Conservation (phyloP, 345 rosid species). For the Alliaria petiolata region DNA sequence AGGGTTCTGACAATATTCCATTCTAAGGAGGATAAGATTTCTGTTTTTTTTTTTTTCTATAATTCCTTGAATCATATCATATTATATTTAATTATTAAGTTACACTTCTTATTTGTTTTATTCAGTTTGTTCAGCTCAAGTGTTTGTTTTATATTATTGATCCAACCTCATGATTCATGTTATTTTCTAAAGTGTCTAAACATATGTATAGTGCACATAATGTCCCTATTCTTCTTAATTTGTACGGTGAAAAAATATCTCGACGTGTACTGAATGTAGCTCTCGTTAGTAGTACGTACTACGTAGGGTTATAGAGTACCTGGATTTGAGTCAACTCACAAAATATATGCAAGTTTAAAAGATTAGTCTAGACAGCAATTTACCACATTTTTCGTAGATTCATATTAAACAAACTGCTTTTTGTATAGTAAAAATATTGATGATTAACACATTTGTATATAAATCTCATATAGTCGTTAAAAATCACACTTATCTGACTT, state of each 20-base stretch:
- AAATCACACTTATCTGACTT: background rate
- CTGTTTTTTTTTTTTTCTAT: background rate
- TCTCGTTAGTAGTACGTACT: background rate
- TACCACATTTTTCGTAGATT: background rate
- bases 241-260: background rate
- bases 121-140: background rate
- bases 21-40: conserved; percentile 23
- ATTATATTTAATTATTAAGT: background rate
- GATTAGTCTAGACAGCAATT: background rate
- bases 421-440: background rate
- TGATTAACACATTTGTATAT: background rate
- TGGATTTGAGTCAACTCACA: background rate
- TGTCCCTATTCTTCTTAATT: background rate
- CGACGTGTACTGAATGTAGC: background rate
- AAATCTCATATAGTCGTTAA: background rate
- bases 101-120: background rate
- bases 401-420: background rate
- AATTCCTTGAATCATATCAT: background rate
- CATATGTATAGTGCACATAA: background rate
- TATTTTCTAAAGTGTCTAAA: background rate
- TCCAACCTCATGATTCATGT: conserved; percentile 10
- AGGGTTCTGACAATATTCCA: conserved; percentile 32
- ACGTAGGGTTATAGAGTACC: background rate
- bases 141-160: conserved; percentile 3
- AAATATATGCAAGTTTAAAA: background rate